A percentile compares a stretch with the other conserved stretches of the same genome.
phyloP scores from a whole-genome alignment of 225 moss, liverwort and hornwort species.

The Physcomitrellopsis africana region DNA sequence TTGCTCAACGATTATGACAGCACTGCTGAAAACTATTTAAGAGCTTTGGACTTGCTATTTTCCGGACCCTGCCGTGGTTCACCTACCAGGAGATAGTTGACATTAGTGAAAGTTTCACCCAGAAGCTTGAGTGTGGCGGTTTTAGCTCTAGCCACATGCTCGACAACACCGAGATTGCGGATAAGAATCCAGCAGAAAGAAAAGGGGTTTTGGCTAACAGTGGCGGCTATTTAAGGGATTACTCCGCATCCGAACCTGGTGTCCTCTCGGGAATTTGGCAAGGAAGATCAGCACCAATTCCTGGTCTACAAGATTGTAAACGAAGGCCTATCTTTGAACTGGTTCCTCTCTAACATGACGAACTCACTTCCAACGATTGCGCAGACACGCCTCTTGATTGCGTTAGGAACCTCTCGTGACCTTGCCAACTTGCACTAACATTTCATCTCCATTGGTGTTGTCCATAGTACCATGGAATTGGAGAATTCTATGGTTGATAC shows the following conservation, averaged over 20 bases:
- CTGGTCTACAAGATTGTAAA: slow-evolving; percentile 70
- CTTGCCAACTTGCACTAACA: slow-evolving; percentile 62
- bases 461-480: slow-evolving; percentile 64
- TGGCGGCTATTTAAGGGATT: slow-evolving; percentile 51
- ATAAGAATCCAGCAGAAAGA: slow-evolving; percentile 50
- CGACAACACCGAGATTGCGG: slow-evolving; percentile 58
- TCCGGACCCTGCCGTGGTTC: too few relatives aligned
- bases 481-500: slow-evolving; percentile 71
- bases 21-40: too few relatives aligned
- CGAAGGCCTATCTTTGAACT: slow-evolving; percentile 62
- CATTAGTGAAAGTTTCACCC: too few relatives aligned
- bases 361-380: slow-evolving; percentile 43
- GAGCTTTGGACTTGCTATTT: too few relatives aligned
- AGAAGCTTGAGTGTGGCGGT: too few relatives aligned
- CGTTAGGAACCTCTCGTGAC: slow-evolving; percentile 59
- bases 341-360: slow-evolving; percentile 56
- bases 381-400: slow-evolving; percentile 51
- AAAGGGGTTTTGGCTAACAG: slow-evolving; percentile 58
- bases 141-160: too few relatives aligned
- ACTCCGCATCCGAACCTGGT: slow-evolving; percentile 58
- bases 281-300: slow-evolving; percentile 54
- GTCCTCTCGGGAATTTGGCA: slow-evolving; percentile 58
- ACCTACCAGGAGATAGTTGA: too few relatives aligned
- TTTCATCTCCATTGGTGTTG: slow-evolving; percentile 17
- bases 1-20: too few relatives aligned